Evolutionary conservation across 305 asterid species (phyloP).

Genomic region (Plantago lanceolata): DNA sequence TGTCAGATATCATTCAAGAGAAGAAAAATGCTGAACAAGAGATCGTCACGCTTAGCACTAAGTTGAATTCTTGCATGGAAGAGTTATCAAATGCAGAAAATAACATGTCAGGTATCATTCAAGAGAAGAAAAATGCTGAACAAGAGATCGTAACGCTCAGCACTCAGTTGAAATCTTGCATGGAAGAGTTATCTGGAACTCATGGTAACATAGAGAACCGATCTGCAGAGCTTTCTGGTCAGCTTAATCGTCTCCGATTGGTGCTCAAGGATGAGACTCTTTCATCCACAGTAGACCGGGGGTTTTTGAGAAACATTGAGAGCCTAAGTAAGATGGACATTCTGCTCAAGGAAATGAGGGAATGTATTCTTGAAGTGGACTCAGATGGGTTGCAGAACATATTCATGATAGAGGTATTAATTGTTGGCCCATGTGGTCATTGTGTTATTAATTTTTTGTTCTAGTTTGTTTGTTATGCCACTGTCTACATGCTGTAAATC

Average conservation of each 20-base stretch:
- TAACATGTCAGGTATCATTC: constrained; percentile 42
- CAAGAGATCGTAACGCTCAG: constrained; percentile 50
- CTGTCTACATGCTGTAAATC: constrained; percentile 6
- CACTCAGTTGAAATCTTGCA: constrained; percentile 59
- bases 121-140: constrained; percentile 53
- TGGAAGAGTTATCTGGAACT: constrained; percentile 64
- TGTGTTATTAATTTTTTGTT: constrained; percentile 18
- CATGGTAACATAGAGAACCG: constrained; percentile 49
- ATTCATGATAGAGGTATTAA: constrained; percentile 56
- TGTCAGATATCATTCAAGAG: constrained; percentile 46
- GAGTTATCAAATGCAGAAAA: constrained; percentile 57
- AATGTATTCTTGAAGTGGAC: constrained; percentile 47
- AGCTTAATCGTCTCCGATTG: constrained; percentile 49
- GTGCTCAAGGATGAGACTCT: constrained; percentile 62
- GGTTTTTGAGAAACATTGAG: constrained; percentile 52
- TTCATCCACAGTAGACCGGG: constrained; percentile 42
- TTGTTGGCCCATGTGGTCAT: constrained; percentile 19
- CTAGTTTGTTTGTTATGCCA: constrained; percentile 15
- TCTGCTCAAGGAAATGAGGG: constrained; percentile 54
- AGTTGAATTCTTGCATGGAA: constrained; percentile 64
- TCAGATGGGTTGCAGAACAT: constrained; percentile 38
- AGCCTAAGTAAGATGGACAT: constrained; percentile 53
- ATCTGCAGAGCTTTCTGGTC: constrained; percentile 54
- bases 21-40: constrained; percentile 57
- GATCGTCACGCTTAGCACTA: constrained; percentile 45